Evolutionary conservation across 176 grass and related monocot genomes (phyloP).

Genomic region (barley (Hordeum vulgare)): DNA sequence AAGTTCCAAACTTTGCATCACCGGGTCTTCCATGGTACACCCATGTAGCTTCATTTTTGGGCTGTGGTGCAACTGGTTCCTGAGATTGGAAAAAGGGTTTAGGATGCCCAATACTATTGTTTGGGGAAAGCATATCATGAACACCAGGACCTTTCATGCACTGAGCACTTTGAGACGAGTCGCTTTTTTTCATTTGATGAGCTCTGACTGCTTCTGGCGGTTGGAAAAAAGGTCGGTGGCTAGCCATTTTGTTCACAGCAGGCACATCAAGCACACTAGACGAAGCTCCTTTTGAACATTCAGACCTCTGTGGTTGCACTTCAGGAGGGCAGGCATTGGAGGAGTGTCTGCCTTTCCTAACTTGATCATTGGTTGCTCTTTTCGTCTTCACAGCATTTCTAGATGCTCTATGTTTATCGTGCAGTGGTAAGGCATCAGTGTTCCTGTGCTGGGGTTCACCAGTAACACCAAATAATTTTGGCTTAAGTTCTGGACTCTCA

Average conservation of each 20-base stretch:
- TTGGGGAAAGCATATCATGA: slow-evolving; percentile 19
- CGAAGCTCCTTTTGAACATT: slow-evolving; percentile 30
- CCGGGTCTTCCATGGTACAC: slow-evolving; percentile 35
- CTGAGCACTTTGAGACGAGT: slow-evolving; percentile 18
- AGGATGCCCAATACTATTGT: slow-evolving; percentile 25
- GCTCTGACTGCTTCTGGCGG: slow-evolving; percentile 22
- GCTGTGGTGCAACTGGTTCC: slow-evolving; percentile 34
- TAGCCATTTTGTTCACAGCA: slow-evolving; percentile 30
- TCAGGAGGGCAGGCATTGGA: slow-evolving; percentile 29
- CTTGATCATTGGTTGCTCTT: slow-evolving; percentile 32
- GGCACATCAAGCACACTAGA: slow-evolving; percentile 18
- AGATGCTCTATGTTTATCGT: slow-evolving; percentile 33
- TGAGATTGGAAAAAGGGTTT: slow-evolving; percentile 57
- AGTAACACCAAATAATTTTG: slow-evolving; percentile 42
- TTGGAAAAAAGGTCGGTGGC: slow-evolving; percentile 45
- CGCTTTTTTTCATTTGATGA: slow-evolving; percentile 32
- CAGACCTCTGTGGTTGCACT: slow-evolving; percentile 25
- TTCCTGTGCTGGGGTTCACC: slow-evolving; percentile 35
- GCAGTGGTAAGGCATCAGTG: slow-evolving; percentile 20
- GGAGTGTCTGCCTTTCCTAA: slow-evolving; percentile 31
- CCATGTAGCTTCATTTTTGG: slow-evolving; percentile 42
- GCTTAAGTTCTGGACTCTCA: slow-evolving; percentile 47
- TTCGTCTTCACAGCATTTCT: slow-evolving; percentile 41
- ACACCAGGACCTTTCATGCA: slow-evolving; percentile 29
- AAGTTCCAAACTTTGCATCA: slow-evolving; percentile 48